phyloP scores from a whole-genome alignment of 2,329 filamentous ascomycete species.

The Aureobasidium uvarum region DNA sequence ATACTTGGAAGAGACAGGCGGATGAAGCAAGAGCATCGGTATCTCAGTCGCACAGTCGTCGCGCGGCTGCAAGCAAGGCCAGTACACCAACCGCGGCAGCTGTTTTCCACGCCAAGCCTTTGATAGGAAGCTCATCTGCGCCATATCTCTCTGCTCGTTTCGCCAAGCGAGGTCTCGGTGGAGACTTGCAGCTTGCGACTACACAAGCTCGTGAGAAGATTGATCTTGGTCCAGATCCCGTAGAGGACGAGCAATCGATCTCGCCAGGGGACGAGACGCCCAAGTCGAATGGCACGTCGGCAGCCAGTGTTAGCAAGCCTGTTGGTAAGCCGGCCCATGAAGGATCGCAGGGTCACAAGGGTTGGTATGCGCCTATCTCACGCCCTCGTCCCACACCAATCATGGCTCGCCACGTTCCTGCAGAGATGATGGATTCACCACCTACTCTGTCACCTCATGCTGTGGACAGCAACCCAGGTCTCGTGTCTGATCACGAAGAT shows the following conservation, averaged over 20 bases:
- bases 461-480: conserved; percentile 50
- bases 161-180: conserved; percentile 45
- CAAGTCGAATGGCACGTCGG: background rate
- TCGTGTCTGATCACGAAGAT: conserved; percentile 53
- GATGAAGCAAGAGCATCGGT: conserved; percentile 21
- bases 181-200: conserved; percentile 38
- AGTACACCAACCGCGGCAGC: background rate
- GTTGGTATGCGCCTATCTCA: conserved; percentile 32
- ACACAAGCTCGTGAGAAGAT: conserved; percentile 37
- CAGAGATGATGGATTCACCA: conserved; percentile 36
- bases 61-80: background rate
- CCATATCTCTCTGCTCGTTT: conserved; percentile 45
- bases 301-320: background rate
- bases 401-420: conserved; percentile 30
- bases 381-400: conserved; percentile 37
- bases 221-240: conserved; percentile 35
- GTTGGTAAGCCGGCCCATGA: conserved; percentile 28
- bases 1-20: conserved; percentile 29
- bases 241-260: conserved; percentile 26
- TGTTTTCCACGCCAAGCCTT: conserved; percentile 11
- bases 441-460: conserved; percentile 45
- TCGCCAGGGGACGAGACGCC: background rate
- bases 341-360: conserved; percentile 36
- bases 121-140: conserved; percentile 30
- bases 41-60: background rate